These are phyloP conservation scores for Mycocentrospora acerina DNA, from an alignment of 2,329 filamentous ascomycete species.

Conservation along the genomic window DNA sequence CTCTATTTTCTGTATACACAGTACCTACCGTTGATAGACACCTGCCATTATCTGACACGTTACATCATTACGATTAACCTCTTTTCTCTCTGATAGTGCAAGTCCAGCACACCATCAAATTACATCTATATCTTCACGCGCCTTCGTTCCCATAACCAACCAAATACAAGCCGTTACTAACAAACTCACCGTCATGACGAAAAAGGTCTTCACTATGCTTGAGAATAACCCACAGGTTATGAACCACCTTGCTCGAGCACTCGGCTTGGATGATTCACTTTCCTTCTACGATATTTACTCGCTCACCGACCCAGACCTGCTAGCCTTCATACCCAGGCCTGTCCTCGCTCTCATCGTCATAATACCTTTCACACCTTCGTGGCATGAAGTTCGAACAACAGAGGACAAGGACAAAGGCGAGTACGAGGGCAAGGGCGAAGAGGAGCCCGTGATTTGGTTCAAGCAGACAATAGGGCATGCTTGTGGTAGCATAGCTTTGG, in stretches of 20 bases:
- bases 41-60: no score
- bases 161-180: background rate
- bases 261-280: slow-evolving; percentile 51
- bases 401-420: slow-evolving; percentile 44
- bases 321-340: slow-evolving; percentile 55
- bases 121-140: background rate
- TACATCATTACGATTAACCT: no score
- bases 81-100: background rate
- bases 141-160: background rate
- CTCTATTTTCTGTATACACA: no score
- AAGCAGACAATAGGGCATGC: slow-evolving; percentile 60
- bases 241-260: slow-evolving; percentile 50
- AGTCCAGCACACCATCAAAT: background rate
- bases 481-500: slow-evolving; percentile 59
- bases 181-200: slow-evolving; percentile 18
- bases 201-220: slow-evolving; percentile 30
- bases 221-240: slow-evolving; percentile 60
- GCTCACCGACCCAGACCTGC: slow-evolving; percentile 52
- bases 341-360: slow-evolving; percentile 58
- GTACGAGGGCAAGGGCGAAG: slow-evolving; percentile 50
- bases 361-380: slow-evolving; percentile 46
- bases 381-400: slow-evolving; percentile 42
- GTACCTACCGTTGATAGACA: no score
- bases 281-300: slow-evolving; percentile 58
- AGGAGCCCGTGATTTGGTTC: slow-evolving; percentile 60